Evolutionary conservation across 495 filamentous ascomycete genomes (phyloP).

Genomic region (Aspergillus saccharolyticus): DNA sequence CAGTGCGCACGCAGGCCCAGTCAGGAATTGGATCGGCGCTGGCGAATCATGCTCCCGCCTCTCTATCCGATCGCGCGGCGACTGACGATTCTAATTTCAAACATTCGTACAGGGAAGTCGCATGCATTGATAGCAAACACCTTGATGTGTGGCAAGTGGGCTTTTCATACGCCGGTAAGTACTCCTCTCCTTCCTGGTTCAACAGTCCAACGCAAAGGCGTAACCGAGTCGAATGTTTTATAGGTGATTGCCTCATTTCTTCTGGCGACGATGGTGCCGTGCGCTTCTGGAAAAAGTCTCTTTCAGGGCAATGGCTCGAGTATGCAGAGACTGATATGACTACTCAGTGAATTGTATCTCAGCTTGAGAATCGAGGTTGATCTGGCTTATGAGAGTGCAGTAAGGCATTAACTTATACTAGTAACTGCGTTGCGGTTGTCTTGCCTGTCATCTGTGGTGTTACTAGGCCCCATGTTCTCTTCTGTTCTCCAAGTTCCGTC

Average conservation of each 20-base stretch:
- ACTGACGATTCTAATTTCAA: conserved; percentile 36
- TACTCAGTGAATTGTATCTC: conserved; percentile 20
- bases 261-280: conserved; percentile 46
- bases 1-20: conserved; percentile 34
- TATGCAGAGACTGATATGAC: conserved; percentile 47
- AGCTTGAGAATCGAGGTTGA: background rate
- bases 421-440: background rate
- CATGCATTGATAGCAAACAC: conserved; percentile 45
- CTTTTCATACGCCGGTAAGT: conserved; percentile 44
- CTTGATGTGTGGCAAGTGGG: conserved; percentile 48
- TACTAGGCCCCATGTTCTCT: background rate
- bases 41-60: conserved; percentile 35
- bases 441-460: background rate
- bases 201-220: background rate
- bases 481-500: background rate
- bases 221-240: conserved; percentile 5
- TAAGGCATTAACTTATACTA: background rate
- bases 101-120: conserved; percentile 43
- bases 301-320: conserved; percentile 47
- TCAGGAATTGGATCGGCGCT: conserved; percentile 50
- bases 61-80: conserved; percentile 29
- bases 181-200: background rate
- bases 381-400: background rate
- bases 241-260: conserved; percentile 47
- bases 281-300: conserved; percentile 48